A percentile compares a stretch with the other conserved stretches of the same genome.
phyloP scores from a whole-genome alignment of 169 alveolate genomes.

The Pseudocohnilembus persalinus region DNA sequence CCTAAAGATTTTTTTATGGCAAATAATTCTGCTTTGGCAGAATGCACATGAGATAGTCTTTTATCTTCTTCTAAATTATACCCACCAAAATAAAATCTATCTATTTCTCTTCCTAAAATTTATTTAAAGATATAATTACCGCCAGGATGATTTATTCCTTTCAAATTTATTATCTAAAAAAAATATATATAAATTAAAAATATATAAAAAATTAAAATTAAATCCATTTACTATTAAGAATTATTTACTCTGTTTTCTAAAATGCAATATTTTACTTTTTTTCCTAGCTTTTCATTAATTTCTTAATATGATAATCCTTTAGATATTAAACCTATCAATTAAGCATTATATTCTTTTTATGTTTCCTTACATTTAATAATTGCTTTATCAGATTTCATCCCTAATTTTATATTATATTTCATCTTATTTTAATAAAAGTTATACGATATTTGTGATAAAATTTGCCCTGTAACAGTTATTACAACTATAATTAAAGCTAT shows the following conservation, averaged over 20 bases:
- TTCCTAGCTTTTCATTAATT: not conserved
- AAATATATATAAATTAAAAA: no score
- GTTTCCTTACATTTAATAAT: not conserved
- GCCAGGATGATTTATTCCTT: not conserved
- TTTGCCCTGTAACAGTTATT: not conserved
- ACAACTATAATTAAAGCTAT: not conserved
- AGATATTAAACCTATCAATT: no score
- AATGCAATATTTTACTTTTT: not conserved
- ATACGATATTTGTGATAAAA: not conserved
- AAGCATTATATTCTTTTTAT: not conserved
- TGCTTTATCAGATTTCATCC: not conserved
- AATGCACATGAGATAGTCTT: not conserved
- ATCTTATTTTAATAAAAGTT: no score
- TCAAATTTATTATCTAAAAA: no score
- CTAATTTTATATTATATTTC: no score
- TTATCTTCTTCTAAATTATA: not conserved
- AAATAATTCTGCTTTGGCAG: not conserved
- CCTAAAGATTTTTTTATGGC: not conserved
- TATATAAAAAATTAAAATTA: no score
- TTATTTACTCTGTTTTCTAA: not conserved
- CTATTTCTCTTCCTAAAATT: not conserved
- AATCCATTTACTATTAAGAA: no score
- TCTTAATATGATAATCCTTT: not conserved
- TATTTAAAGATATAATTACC: not conserved
- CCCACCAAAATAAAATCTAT: not conserved